A percentile compares a stretch with the other conserved stretches of the same genome.
phyloP scores from a whole-genome alignment of 78 protist species.

The Dictyostelium citrinum region DNA sequence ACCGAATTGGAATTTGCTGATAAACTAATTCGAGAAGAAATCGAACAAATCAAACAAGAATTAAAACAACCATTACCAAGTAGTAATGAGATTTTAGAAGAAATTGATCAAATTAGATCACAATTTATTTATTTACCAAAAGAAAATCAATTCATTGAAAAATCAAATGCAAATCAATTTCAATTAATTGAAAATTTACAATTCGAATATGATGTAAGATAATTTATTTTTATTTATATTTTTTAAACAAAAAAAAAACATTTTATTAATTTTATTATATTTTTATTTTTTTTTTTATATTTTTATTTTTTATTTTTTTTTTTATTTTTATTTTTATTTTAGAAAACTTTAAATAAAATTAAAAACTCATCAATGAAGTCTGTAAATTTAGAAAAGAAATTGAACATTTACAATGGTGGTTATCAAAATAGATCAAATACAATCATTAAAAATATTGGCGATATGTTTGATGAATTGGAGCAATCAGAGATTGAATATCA shows the following conservation, averaged over 20 bases:
- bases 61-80: background rate
- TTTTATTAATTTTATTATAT: background rate
- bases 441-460: background rate
- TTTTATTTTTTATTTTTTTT: background rate
- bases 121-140: background rate
- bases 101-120: background rate
- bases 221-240: too few species aligned
- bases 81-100: background rate
- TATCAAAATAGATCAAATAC: slow-evolving; percentile 7
- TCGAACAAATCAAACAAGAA: background rate
- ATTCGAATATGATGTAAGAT: background rate
- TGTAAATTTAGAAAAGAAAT: slow-evolving; percentile 31
- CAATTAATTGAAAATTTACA: background rate
- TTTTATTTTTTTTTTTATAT: background rate
- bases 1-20: slow-evolving; percentile 29
- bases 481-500: slow-evolving; percentile 8
- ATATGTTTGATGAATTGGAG: background rate
- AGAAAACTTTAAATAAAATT: background rate
- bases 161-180: background rate
- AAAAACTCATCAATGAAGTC: background rate
- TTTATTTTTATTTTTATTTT: background rate
- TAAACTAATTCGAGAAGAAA: background rate
- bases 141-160: slow-evolving; percentile 7
- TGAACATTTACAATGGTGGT: slow-evolving; percentile 20
- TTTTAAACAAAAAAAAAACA: too few species aligned